A percentile compares a stretch with the other conserved stretches of the same genome.
Conservation (phyloP, 345 rosid genomes). For the Toxicodendron radicans region DNA sequence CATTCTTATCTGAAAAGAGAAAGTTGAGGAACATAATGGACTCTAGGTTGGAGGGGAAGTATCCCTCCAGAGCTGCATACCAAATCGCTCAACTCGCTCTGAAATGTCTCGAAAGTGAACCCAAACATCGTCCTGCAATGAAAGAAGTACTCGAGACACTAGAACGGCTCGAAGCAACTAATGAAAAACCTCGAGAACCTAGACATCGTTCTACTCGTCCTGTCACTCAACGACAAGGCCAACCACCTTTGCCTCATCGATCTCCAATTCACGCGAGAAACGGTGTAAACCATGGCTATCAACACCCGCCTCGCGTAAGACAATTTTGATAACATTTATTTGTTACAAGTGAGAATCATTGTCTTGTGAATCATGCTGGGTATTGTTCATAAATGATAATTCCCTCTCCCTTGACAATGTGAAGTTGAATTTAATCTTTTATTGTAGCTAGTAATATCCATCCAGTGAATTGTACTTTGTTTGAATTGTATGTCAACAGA, state of each 20-base stretch:
- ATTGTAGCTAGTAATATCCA: too few species aligned
- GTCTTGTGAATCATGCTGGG: too few species aligned
- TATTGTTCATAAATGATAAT: too few species aligned
- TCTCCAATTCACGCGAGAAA: constrained; percentile 54
- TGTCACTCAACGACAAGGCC: constrained; percentile 28
- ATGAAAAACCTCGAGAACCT: constrained; percentile 54
- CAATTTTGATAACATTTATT: constrained; percentile 6
- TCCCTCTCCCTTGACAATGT: too few species aligned
- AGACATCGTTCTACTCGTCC: constrained; percentile 39
- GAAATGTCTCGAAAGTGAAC: constrained; percentile 68
- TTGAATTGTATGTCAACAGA: too few species aligned
- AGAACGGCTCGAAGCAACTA: constrained; percentile 52
- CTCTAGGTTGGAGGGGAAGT: constrained; percentile 69
- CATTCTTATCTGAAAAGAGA: constrained; percentile 62
- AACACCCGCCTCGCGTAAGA: constrained; percentile 24
- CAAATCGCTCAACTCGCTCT: constrained; percentile 72
- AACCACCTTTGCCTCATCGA: constrained; percentile 45
- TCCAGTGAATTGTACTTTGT: too few species aligned
- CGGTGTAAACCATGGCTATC: constrained; percentile 28
- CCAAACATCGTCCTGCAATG: constrained; percentile 81
- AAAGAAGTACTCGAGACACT: constrained; percentile 72
- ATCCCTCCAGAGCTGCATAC: constrained; percentile 68
- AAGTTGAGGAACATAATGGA: constrained; percentile 74
- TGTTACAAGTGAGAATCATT: too few species aligned
- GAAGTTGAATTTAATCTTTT: too few species aligned